Base-by-base conservation (phyloP, 2,329 filamentous ascomycete genomes). In the Diaporthe ampelina region DNA sequence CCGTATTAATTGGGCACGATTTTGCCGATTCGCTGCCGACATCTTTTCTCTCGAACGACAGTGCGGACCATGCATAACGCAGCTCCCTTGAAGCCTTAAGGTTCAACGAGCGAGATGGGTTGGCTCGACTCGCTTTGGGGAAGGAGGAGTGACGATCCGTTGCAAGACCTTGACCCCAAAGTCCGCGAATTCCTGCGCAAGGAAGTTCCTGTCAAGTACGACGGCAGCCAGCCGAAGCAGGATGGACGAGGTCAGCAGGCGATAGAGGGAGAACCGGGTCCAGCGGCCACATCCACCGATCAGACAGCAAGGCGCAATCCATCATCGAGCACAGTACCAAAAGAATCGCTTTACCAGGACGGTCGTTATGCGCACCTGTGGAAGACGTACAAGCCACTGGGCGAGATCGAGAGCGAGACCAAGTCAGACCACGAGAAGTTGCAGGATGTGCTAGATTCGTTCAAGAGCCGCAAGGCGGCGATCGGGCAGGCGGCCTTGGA, bases 401-500 rank as follows among this genome's bases (percentile, higher is more conserved):
- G 87, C 48, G 87, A 93, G 73, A 85, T 97, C 75, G 93, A 96
- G 79, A 88, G 90, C 65, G 91, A 91, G 75, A 88, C 88, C 26
- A 93, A 93, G 81, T 91, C 90, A 52, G 94, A 97, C 78, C 91
- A 95, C 79, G 95, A 98, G 81, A 93, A 94, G 82, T 88, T 97
- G 77, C 88, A 90, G 82, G 91, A 94, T 81, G 92, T 98, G 73
- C 86, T 98, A 69, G 93, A 96, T 70, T 92, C 91, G 9, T 97
- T 93, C 88, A 97, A 98, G 82, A 91, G 94, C 81, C 92, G 95
- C 76, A 94, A 94, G 81, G 89, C 91, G 45, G 89, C 91, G 72
- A 94, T 98, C 76, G 94, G 94, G 40, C 88, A 90, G 56, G 94
- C 95, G 1, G 95, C 96, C 13, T 87, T 98, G 80, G 97, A 99